These are phyloP conservation scores for Cystofilobasidium capitatum DNA, from an alignment of 768 basidiomycete species.

Conservation along the genomic window DNA sequence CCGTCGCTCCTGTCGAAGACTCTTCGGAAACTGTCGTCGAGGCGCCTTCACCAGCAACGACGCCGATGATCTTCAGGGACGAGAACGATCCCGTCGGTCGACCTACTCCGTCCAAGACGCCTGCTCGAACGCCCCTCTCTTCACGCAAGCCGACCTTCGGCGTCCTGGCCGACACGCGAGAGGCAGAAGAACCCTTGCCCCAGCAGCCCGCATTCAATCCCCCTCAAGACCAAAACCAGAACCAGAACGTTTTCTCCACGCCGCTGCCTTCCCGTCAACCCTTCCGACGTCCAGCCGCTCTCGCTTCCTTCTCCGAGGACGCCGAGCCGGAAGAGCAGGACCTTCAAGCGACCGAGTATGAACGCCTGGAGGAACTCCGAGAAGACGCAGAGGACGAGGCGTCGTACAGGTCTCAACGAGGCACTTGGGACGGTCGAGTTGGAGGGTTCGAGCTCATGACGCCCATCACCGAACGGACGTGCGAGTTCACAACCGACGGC, in stretches of 20 bases:
- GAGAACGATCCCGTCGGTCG: constrained; percentile 29
- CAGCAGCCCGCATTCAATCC: neutral
- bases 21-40: neutral
- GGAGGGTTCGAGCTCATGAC: constrained; percentile 78
- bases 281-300: constrained; percentile 4
- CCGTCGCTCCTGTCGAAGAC: neutral
- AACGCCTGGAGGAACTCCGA: neutral
- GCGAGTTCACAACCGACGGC: constrained; percentile 66
- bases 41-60: constrained; percentile 6
- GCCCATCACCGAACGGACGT: constrained; percentile 89
- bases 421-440: constrained; percentile 28
- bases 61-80: constrained; percentile 17
- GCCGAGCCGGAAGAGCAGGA: constrained; percentile 14
- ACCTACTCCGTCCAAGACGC: constrained; percentile 25
- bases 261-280: constrained; percentile 22
- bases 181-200: neutral
- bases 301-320: constrained; percentile 27
- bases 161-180: neutral
- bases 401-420: constrained; percentile 27
- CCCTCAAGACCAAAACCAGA: neutral
- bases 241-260: constrained; percentile 12
- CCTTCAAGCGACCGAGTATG: constrained; percentile 12
- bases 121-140: constrained; percentile 30
- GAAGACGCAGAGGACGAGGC: constrained; percentile 26
- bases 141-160: constrained; percentile 19